phyloP scores from a whole-genome alignment of 2,329 filamentous ascomycete species.

The Claviceps spartinae region DNA sequence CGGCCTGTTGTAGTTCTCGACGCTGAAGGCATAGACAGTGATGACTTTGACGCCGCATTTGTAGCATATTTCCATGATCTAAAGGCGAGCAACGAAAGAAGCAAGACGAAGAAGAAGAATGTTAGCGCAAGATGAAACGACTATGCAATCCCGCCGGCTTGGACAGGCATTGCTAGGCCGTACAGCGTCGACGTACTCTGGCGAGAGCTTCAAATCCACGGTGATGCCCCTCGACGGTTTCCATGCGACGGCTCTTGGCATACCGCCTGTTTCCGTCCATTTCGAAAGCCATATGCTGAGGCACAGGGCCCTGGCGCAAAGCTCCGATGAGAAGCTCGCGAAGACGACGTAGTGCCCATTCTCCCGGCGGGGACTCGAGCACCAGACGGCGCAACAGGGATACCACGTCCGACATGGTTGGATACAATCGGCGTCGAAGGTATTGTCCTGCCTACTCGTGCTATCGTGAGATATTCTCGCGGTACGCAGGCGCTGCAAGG shows the following conservation, averaged over 20 bases:
- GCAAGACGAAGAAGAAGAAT: background rate
- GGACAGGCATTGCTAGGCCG: background rate
- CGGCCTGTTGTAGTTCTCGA: slow-evolving; percentile 96
- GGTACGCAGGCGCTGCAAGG: background rate
- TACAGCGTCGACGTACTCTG: slow-evolving; percentile 41
- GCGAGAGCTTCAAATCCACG: slow-evolving; percentile 91
- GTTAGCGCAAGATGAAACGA: background rate
- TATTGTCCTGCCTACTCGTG: background rate
- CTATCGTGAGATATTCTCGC: background rate
- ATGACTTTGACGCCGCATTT: slow-evolving; percentile 94
- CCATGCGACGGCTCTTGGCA: slow-evolving; percentile 78
- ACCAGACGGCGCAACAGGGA: slow-evolving; percentile 52
- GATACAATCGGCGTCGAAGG: background rate
- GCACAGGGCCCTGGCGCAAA: slow-evolving; percentile 79
- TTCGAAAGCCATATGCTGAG: slow-evolving; percentile 94
- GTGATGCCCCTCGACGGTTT: slow-evolving; percentile 93
- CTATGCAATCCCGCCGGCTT: background rate
- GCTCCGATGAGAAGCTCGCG: slow-evolving; percentile 80
- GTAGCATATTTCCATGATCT: slow-evolving; percentile 96
- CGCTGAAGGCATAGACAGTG: slow-evolving; percentile 96
- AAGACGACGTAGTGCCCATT: slow-evolving; percentile 71
- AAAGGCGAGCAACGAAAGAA: background rate
- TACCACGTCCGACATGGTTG: slow-evolving; percentile 39
- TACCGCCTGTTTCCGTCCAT: slow-evolving; percentile 98
- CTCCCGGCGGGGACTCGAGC: slow-evolving; percentile 74